Evolutionary conservation across 305 asterid genomes (phyloP).

Genomic region (Nicotiana rustica): DNA sequence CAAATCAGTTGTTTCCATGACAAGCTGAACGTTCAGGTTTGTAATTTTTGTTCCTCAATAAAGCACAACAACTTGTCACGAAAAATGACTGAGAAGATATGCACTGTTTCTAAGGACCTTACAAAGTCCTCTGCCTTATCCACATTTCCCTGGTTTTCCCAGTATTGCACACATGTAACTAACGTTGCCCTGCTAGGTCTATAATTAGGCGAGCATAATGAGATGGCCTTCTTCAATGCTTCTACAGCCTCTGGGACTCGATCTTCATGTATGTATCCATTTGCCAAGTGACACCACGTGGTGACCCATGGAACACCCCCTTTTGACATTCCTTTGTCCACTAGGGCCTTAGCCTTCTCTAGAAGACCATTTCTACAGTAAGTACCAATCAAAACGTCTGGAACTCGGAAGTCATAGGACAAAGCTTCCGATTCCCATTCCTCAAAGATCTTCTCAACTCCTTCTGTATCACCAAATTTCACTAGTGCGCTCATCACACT

Average conservation of each 20-base stretch:
- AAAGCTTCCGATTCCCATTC: slow-evolving; percentile 66
- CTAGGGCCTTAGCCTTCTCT: slow-evolving; percentile 62
- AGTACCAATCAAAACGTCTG: slow-evolving; percentile 60
- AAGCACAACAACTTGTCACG: slow-evolving; percentile 39
- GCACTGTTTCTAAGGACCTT: slow-evolving; percentile 37
- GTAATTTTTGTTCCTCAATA: slow-evolving; percentile 27
- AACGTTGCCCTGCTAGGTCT: slow-evolving; percentile 51
- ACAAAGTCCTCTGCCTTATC: slow-evolving; percentile 53
- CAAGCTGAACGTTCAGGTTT: background rate
- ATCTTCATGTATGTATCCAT: slow-evolving; percentile 53
- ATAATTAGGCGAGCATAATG: slow-evolving; percentile 47
- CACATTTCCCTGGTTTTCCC: slow-evolving; percentile 48
- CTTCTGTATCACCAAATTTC: slow-evolving; percentile 60
- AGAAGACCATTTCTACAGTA: slow-evolving; percentile 59
- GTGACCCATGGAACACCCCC: slow-evolving; percentile 58
- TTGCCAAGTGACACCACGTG: slow-evolving; percentile 69
- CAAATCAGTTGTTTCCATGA: background rate
- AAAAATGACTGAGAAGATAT: slow-evolving; percentile 35
- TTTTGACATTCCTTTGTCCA: slow-evolving; percentile 45
- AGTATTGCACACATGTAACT: slow-evolving; percentile 51
- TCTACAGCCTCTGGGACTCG: slow-evolving; percentile 52
- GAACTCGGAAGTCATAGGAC: slow-evolving; percentile 60
- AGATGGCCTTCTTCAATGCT: slow-evolving; percentile 67
- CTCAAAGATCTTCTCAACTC: slow-evolving; percentile 58
- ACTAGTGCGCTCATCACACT: slow-evolving; percentile 63